phyloP scores from a whole-genome alignment of 2,329 filamentous ascomycete genomes.

The Endothia cerciana region DNA sequence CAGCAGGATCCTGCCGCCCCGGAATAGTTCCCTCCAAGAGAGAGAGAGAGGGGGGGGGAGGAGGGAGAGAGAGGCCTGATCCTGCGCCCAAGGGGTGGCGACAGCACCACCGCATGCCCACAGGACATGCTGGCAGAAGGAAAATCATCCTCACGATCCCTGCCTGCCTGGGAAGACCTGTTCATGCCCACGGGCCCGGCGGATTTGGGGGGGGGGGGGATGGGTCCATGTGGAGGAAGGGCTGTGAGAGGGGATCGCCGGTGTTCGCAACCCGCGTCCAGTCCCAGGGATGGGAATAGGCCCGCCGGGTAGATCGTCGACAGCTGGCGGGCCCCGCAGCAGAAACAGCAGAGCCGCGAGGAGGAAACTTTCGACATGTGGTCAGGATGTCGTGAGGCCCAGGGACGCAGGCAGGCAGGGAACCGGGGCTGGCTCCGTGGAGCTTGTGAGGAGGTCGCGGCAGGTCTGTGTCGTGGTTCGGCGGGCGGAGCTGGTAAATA shows the following conservation, averaged over 20 bases:
- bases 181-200: no score
- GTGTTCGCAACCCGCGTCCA: no score
- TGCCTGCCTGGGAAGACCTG: no score
- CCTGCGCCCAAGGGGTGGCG: conserved; percentile 12
- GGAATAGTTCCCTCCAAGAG: not conserved
- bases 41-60: no score
- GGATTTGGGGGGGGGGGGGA: not conserved
- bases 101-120: conserved; percentile 13
- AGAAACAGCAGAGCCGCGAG: conserved; percentile 23
- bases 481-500: conserved; percentile 24
- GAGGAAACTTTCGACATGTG: conserved; percentile 22
- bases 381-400: conserved; percentile 24
- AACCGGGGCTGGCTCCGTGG: not conserved
- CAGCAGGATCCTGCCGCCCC: not conserved
- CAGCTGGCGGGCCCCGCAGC: conserved; percentile 21
- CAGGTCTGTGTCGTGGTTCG: conserved; percentile 12
- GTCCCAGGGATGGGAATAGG: no score
- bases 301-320: not conserved
- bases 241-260: no score
- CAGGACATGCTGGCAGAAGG: no score
- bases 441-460: conserved; percentile 15
- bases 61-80: no score
- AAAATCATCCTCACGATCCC: no score
- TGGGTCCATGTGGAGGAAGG: not conserved
- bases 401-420: not conserved